Conservation (phyloP, 192 early-diverging fungal species). For the Chytriomyces hyalinus region DNA sequence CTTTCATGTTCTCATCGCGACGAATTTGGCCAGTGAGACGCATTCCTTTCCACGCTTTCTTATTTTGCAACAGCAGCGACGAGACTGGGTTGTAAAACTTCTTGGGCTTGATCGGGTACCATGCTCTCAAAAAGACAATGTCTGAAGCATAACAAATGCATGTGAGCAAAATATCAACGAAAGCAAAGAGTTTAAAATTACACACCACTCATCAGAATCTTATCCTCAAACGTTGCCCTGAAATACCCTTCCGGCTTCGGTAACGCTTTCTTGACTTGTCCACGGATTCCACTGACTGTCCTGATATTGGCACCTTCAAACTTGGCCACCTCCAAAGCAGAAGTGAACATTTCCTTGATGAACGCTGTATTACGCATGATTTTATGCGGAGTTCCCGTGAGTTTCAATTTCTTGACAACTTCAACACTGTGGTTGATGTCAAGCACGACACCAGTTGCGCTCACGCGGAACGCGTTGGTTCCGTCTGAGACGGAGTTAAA, state of each 20-base stretch:
- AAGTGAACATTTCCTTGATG: slow-evolving; percentile 98
- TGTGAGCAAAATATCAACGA: background rate
- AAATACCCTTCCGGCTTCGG: slow-evolving; percentile 84
- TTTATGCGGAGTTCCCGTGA: slow-evolving; percentile 93
- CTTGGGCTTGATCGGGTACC: slow-evolving; percentile 95
- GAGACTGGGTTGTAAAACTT: slow-evolving; percentile 98
- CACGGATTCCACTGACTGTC: slow-evolving; percentile 96
- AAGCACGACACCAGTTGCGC: slow-evolving; percentile 92
- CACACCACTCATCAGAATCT: slow-evolving; percentile 87
- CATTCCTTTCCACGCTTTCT: slow-evolving; percentile 87
- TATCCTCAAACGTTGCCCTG: slow-evolving; percentile 98
- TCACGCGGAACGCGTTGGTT: slow-evolving; percentile 79
- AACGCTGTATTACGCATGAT: slow-evolving; percentile 98
- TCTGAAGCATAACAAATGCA: slow-evolving; percentile 56
- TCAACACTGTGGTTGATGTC: slow-evolving; percentile 93
- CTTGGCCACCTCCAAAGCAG: slow-evolving; percentile 94
- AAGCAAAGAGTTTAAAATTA: background rate
- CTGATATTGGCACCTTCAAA: slow-evolving; percentile 96
- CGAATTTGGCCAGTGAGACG: slow-evolving; percentile 86
- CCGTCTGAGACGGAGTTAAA: slow-evolving; percentile 76
- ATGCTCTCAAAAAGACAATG: slow-evolving; percentile 96
- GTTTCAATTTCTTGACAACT: slow-evolving; percentile 99
- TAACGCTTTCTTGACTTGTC: slow-evolving; percentile 94
- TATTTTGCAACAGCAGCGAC: slow-evolving; percentile 77
- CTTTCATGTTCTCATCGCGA: slow-evolving; percentile 62